Conservation (phyloP, 2,329 filamentous ascomycete genomes). For the Cadophora sp. region DNA sequence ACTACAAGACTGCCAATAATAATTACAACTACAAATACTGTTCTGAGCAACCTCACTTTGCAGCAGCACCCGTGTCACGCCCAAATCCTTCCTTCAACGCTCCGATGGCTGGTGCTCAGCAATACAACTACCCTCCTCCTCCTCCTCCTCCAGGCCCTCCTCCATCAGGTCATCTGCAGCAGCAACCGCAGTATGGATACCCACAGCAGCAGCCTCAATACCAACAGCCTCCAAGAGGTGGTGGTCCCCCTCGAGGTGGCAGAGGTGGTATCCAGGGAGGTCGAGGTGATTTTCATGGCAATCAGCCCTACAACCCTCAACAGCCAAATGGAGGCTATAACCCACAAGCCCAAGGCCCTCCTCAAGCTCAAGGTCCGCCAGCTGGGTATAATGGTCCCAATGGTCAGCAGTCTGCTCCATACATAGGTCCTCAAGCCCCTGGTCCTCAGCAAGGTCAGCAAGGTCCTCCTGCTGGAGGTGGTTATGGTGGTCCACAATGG, state of each 20-base stretch:
- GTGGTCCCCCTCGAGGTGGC: conserved; percentile 43
- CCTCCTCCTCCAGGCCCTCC: conserved; percentile 44
- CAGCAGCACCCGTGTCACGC: neutral
- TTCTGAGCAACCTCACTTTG: neutral
- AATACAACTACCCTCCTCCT: conserved; percentile 47
- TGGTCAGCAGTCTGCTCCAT: conserved; percentile 41
- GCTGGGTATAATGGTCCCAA: conserved; percentile 40
- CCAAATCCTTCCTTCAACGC: conserved; percentile 4
- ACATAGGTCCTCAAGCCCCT: conserved; percentile 46
- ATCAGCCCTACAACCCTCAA: conserved; percentile 38
- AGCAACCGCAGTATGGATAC: conserved; percentile 42
- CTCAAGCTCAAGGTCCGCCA: conserved; percentile 38
- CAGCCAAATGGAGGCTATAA: conserved; percentile 41
- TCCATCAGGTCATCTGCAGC: conserved; percentile 38
- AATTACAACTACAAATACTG: conserved; percentile 2
- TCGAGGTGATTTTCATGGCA: conserved; percentile 42
- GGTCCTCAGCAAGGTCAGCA: conserved; percentile 36
- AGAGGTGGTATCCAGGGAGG: conserved; percentile 42
- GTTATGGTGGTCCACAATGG: conserved; percentile 41
- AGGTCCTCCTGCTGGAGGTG: conserved; percentile 28
- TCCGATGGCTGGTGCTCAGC: conserved; percentile 42
- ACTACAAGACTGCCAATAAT: neutral
- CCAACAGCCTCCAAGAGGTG: conserved; percentile 41
- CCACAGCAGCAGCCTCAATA: conserved; percentile 38
- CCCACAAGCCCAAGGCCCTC: conserved; percentile 34